Conservation (phyloP, 2,329 filamentous ascomycete species). For the Ascochyta lentis region DNA sequence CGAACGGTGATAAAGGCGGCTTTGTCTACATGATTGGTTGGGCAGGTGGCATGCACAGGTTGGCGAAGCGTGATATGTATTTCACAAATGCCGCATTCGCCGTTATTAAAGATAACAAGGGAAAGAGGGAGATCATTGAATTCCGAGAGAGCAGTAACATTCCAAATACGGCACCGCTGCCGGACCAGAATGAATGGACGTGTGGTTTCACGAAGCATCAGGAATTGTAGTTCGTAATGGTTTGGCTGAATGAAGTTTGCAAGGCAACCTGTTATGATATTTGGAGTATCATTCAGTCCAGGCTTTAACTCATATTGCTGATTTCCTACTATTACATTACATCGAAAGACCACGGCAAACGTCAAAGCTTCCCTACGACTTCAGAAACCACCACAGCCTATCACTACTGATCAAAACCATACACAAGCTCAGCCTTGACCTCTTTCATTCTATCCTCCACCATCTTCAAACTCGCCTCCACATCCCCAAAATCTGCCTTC, state of each 20-base stretch:
- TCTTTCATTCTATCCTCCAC: slow-evolving; percentile 11
- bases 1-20: slow-evolving; percentile 41
- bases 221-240: not conserved
- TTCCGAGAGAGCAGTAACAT: slow-evolving; percentile 44
- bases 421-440: slow-evolving; percentile 14
- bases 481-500: slow-evolving; percentile 20
- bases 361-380: too few relatives aligned
- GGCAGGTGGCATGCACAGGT: slow-evolving; percentile 37
- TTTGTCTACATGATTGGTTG: slow-evolving; percentile 44
- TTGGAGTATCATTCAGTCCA: too few relatives aligned
- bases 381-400: not conserved
- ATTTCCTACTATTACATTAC: too few relatives aligned
- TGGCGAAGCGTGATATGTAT: slow-evolving; percentile 32
- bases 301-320: too few relatives aligned
- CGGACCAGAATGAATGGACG: slow-evolving; percentile 30
- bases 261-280: too few relatives aligned
- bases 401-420: not conserved
- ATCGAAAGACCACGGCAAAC: too few relatives aligned
- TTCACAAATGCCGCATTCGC: slow-evolving; percentile 43
- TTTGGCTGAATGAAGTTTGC: too few relatives aligned
- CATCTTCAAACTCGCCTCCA: slow-evolving; percentile 15
- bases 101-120: slow-evolving; percentile 32
- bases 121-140: slow-evolving; percentile 38
- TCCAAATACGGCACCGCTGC: slow-evolving; percentile 35
- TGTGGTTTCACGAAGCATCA: slow-evolving; percentile 24